Percentiles rank a stretch among this genome's conserved stretches.
Conservation (phyloP, 2,329 filamentous ascomycete genomes). For the Sclerotinia borealis region DNA sequence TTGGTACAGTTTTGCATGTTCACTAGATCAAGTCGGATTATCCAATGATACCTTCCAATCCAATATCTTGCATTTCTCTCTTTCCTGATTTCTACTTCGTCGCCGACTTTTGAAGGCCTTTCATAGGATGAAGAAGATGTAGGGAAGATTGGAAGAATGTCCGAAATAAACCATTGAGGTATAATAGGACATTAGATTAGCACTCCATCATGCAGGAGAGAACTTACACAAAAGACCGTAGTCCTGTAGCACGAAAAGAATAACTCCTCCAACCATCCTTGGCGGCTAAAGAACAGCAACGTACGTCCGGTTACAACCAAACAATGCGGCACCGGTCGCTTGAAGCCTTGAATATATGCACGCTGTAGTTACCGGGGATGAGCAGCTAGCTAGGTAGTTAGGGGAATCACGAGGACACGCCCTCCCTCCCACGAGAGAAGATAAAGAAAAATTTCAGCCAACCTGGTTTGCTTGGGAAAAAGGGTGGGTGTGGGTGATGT, state of each 20-base stretch:
- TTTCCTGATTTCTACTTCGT: background rate
- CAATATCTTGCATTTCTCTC: background rate
- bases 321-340: slow-evolving; percentile 16
- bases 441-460: background rate
- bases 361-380: slow-evolving; percentile 7
- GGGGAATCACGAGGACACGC: slow-evolving; percentile 10
- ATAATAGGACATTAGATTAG: background rate
- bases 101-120: background rate
- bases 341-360: slow-evolving; percentile 17
- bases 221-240: background rate
- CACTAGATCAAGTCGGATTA: background rate
- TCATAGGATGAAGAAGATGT: background rate
- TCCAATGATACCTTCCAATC: slow-evolving; percentile 1
- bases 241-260: background rate
- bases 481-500: background rate
- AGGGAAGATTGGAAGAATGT: background rate
- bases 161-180: background rate
- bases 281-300: slow-evolving; percentile 20
- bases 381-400: too few species aligned
- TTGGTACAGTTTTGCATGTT: background rate
- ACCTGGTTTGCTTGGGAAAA: background rate
- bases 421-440: background rate
- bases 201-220: background rate
- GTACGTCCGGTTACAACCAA: slow-evolving; percentile 7
- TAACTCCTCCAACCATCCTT: slow-evolving; percentile 12